A percentile compares a stretch with the other conserved stretches of the same genome.
Evolutionary conservation across 2,329 filamentous ascomycete species (phyloP).

Genomic region (Nothophaeocryptopus gaeumannii): DNA sequence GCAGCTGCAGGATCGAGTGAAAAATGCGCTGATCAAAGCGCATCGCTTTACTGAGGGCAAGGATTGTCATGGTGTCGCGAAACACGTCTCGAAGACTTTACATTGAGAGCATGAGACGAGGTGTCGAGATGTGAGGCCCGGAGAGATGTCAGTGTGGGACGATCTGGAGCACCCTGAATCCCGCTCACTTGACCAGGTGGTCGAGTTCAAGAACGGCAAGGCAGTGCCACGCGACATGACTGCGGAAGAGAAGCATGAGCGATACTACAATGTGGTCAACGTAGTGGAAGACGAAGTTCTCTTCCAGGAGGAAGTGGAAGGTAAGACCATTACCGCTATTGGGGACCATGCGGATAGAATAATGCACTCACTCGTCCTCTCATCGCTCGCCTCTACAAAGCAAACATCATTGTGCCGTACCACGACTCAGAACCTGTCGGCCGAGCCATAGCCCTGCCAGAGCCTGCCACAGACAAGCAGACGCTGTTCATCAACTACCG

Average conservation of each 20-base stretch:
- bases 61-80: constrained; percentile 36
- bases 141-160: constrained; percentile 39
- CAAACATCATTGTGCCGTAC: constrained; percentile 42
- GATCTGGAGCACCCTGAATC: constrained; percentile 14
- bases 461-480: constrained; percentile 36
- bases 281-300: constrained; percentile 42
- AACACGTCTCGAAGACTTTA: constrained; percentile 39
- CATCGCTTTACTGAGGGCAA: constrained; percentile 31
- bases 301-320: constrained; percentile 38
- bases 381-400: constrained; percentile 47
- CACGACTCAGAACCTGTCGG: constrained; percentile 35
- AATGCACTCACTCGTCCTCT: constrained; percentile 39
- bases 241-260: constrained; percentile 12
- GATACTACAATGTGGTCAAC: constrained; percentile 42
- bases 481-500: constrained; percentile 48
- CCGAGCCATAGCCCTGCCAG: constrained; percentile 38
- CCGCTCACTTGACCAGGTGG: neutral
- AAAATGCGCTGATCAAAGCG: constrained; percentile 39
- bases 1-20: constrained; percentile 14
- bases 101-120: constrained; percentile 35
- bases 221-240: constrained; percentile 6
- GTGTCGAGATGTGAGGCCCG: constrained; percentile 38
- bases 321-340: neutral
- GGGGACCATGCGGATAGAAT: constrained; percentile 3
- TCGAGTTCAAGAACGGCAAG: neutral